Evolutionary conservation across 2,329 filamentous ascomycete species (phyloP), one percentile per base, ranked within the genome.

Genomic region (Phaeophleospora eucalypticola): DNA sequence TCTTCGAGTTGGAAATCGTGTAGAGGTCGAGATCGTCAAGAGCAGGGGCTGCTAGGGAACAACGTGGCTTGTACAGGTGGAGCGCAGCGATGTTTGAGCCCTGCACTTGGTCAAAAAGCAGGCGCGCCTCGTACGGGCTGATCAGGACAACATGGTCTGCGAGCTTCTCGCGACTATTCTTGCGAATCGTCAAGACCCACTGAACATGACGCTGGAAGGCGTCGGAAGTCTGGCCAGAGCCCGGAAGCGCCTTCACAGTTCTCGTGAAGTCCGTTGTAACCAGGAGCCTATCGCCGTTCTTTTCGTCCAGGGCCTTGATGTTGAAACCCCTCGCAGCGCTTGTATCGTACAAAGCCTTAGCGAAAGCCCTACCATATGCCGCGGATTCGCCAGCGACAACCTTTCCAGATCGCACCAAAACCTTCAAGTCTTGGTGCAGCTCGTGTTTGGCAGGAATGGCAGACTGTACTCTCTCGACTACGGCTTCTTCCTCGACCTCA

Each of bases 81-180:
- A 64, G 33, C 1, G 53, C 39, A 2, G 56, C 0, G 62, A 59
- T 20, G 0, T 49, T 45, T 0, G 65, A 72, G 0, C 38, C 17
- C 1, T 52, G 43, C 2, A 85, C 73, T 0, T 33, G 4, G 0
- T 66, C 54, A 0, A 79, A 52, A 0, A 86, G 63, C 2, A 63
- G 12, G 2, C 86, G 70, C 0, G 79, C 83, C 53, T 87, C 84
- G 20, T 65, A 77, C 0, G 80, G 78, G 52, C 80, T 85, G 56
- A 86, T 70, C 17, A 86, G 63, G 0, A 85, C 49, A n/a, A 81
- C 58, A 10, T 52, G 7, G 1, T 38, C 32, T 9, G 51, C 36
- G 2, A 35, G 12, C 10, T 16, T 42, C 10, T 44, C 39, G 3
- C 53, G 51, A 3, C 14, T 15, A 4, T 14, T 4, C 33, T 52